These are phyloP conservation scores for Zopfia rhizophila DNA, from an alignment of 2,329 filamentous ascomycete species.

Conservation along the genomic window DNA sequence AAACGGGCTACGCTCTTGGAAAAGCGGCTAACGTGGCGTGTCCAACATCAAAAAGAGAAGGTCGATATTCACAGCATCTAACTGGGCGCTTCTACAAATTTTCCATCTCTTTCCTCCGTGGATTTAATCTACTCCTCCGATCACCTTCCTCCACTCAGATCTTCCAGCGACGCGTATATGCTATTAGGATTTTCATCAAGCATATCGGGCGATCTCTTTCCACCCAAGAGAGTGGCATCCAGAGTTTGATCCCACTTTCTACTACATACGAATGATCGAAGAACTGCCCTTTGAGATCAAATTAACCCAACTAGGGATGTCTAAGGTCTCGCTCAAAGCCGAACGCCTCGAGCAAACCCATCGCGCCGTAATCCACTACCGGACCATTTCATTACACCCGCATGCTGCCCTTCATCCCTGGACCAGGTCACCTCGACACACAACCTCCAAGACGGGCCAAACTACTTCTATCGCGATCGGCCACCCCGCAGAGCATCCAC, in stretches of 20 bases:
- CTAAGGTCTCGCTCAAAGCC: too few species aligned
- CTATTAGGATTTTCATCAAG: constrained; percentile 31
- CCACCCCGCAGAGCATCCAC: constrained; percentile 34
- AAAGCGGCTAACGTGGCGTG: too few species aligned
- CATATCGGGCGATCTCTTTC: constrained; percentile 26
- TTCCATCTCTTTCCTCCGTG: constrained; percentile 32
- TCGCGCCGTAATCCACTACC: too few species aligned
- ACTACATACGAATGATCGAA: too few species aligned
- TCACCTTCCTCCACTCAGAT: neutral
- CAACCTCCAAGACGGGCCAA: constrained; percentile 18
- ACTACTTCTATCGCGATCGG: constrained; percentile 12
- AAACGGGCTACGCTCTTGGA: too few species aligned
- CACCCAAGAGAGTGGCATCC: constrained; percentile 17
- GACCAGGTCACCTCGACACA: constrained; percentile 11
- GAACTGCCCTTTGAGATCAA: too few species aligned
- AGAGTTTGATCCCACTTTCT: too few species aligned
- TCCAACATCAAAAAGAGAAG: constrained; percentile 11
- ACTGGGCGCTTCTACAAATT: constrained; percentile 31
- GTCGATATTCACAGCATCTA: constrained; percentile 19
- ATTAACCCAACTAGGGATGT: too few species aligned
- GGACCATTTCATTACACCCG: too few species aligned
- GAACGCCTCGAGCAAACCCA: too few species aligned
- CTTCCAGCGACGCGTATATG: constrained; percentile 2
- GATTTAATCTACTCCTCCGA: constrained; percentile 33
- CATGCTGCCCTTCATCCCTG: constrained; percentile 3